A percentile compares a stretch with the other conserved stretches of the same genome.
These are phyloP conservation scores for Cercospora brassicicola DNA, from an alignment of 2,329 filamentous ascomycete genomes.

Conservation along the genomic window DNA sequence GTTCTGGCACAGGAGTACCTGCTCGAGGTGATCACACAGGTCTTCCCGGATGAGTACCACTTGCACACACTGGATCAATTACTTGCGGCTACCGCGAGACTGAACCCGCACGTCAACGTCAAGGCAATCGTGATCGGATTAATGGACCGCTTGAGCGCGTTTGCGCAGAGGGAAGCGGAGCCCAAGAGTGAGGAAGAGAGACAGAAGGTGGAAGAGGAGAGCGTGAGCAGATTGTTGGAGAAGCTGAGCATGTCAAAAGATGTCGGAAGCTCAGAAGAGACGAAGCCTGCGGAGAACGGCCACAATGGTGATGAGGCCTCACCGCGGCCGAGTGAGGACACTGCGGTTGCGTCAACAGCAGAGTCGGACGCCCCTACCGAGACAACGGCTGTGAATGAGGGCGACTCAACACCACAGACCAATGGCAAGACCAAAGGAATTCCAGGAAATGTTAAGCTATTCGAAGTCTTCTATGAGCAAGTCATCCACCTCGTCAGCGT, in stretches of 20 bases:
- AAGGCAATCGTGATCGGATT: constrained; percentile 97
- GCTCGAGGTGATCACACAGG: constrained; percentile 95
- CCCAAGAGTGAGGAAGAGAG: constrained; percentile 69
- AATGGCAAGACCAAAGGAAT: constrained; percentile 58
- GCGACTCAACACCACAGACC: constrained; percentile 30
- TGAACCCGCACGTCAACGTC: constrained; percentile 96
- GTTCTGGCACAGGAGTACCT: constrained; percentile 96
- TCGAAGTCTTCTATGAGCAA: constrained; percentile 96
- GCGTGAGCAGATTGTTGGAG: constrained; percentile 73
- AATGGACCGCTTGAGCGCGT: constrained; percentile 93
- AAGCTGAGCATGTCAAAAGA: constrained; percentile 71
- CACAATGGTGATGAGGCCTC: constrained; percentile 22
- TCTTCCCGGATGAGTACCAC: constrained; percentile 98
- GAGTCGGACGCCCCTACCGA: constrained; percentile 28
- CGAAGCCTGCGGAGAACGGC: constrained; percentile 35
- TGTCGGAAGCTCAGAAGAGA: constrained; percentile 34
- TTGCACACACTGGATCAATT: constrained; percentile 95
- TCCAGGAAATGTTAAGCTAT: constrained; percentile 78
- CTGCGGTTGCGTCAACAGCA: constrained; percentile 34
- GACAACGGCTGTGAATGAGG: constrained; percentile 31
- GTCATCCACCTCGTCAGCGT: constrained; percentile 91
- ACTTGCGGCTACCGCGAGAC: constrained; percentile 82
- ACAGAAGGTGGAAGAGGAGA: constrained; percentile 79
- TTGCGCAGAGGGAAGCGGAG: constrained; percentile 84
- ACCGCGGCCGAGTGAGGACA: constrained; percentile 22